Base-by-base conservation (phyloP, 2,329 filamentous ascomycete genomes). In the Dothideomycetes sp. region DNA sequence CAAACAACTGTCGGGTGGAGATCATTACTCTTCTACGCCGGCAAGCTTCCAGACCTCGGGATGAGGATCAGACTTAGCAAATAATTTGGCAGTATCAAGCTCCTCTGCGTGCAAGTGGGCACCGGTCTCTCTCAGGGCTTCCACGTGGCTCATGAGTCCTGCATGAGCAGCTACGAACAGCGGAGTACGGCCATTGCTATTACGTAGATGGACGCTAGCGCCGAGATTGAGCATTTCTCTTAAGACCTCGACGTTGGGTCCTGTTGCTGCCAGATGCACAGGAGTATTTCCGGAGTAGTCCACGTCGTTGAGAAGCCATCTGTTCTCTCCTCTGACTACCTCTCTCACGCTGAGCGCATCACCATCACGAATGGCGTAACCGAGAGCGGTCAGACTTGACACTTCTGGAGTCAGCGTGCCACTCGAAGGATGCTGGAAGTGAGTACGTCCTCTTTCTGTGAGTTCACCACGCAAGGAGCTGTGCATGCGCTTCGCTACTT, bases 201-300 rank as follows among this genome's bases (percentile, higher is more conserved):
- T 78, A 40, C 74, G 71, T 19, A 76, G 58, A 55, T 78, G 74
- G 30, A 78, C 73, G 12, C 71, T 76, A 10, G 69, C 73, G 39
- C 73, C 73, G 46, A 73, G 68, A 7, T 64, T 63, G 4, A 78
- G 64, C 33, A 78, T 69, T 55, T 71, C 68, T 41, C 68, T 67
- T 27, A 78, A 60, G 19, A 78, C 72, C 3, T 70, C 62, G 33
- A 74, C 54, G 32, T 72, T 70, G 2, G 73, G 70, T 13, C 68
- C 69, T 4, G 69, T 71, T 4, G 74, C 72, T 33, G 74, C 74
- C 33, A 78, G 64, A 50, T 78, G 74, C 70, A 67, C 51, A 27
- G 64, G 64, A 25, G 84, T 89, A 62, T 89, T 91, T 33, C 84
- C 84, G 15, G 82, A 82, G 57, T 89, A 89, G 62, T 91, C 84